Percentiles rank a stretch among this genome's conserved stretches.
These are phyloP conservation scores for Trichoderma sp. DNA, from an alignment of 2,329 filamentous ascomycete species.

Conservation along the genomic window DNA sequence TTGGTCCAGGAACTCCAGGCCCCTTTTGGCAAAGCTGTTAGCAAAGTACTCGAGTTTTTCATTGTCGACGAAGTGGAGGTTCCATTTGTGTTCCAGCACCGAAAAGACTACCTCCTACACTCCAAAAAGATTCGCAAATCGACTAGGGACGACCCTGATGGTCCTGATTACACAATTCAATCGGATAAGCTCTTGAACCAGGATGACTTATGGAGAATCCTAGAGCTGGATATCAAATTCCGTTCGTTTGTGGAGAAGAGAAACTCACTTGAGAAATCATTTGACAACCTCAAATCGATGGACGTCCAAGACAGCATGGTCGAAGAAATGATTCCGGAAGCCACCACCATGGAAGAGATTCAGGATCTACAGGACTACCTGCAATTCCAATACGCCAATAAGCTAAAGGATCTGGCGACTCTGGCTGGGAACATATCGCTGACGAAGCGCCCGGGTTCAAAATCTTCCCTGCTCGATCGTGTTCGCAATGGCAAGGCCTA, in stretches of 20 bases:
- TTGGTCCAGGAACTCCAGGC: conserved; percentile 70
- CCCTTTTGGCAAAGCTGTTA: conserved; percentile 84
- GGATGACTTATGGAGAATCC: conserved; percentile 90
- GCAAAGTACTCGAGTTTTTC: conserved; percentile 93
- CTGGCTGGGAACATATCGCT: conserved; percentile 64
- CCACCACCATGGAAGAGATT: conserved; percentile 88
- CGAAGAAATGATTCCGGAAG: conserved; percentile 77
- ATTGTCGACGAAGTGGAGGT: conserved; percentile 93
- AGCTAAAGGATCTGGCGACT: conserved; percentile 77
- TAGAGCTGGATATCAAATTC: conserved; percentile 94
- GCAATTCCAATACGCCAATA: conserved; percentile 85
- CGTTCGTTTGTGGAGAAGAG: conserved; percentile 90
- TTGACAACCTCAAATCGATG: conserved; percentile 67
- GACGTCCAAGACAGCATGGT: conserved; percentile 72
- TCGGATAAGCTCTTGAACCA: conserved; percentile 90
- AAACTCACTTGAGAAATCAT: conserved; percentile 78
- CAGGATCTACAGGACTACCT: conserved; percentile 96
- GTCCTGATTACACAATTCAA: conserved; percentile 69
- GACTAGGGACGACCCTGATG: conserved; percentile 66
- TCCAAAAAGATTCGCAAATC: conserved; percentile 69
- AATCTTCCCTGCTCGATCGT: conserved; percentile 78
- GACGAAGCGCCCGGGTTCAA: conserved; percentile 78
- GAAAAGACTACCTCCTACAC: conserved; percentile 96
- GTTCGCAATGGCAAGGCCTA: conserved; percentile 80
- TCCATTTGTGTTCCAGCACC: conserved; percentile 96